Base-by-base conservation (phyloP, 2,329 filamentous ascomycete species). In the Sporothrix brunneoviolacea region DNA sequence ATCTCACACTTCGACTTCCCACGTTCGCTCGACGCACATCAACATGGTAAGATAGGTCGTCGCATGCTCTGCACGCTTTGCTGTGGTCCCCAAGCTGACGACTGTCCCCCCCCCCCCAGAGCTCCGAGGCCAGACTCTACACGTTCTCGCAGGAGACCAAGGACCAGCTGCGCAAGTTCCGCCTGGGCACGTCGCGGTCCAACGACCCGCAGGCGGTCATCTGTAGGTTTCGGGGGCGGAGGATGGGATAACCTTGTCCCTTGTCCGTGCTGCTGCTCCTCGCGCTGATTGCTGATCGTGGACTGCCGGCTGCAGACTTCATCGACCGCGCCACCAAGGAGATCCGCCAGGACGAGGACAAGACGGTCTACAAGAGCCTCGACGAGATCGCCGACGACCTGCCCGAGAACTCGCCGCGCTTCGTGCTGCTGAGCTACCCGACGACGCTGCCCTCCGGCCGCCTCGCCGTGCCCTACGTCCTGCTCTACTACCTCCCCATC, bases 301-400 rank as follows among this genome's bases (percentile, higher is more conserved):
- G n/a, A n/a, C n/a, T n/a, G n/a, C n/a, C n/a, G n/a, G n/a, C n/a
- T n/a, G n/a, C 41, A 61, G 64, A 65, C 67, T 95, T 88, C 66
- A 96, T 97, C 74, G 88, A 97, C 70, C 88, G 88, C 70, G 83
- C 85, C 62, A 93, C 81, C 50, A 80, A 95, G 64, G 91, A 97
- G 70, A 94, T 98, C 70, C 84, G 82, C 60, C 84, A 90, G 60
- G 84, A 88, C 58, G 84, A 90, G 56, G 84, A 87, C 55, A 79
- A 86, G 64, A 73, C 71, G 2, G 80, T 91, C 53, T 97, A 95
- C 74, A 86, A 79, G 43, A 83, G 84, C 56, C 79, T 98, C 60
- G 80, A 85, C 54, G 85, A 90, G 51, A 75, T 98, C 52, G 83
- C 76, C 54, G 91, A 97, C 48, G 91, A 95, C 62, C 80, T 98